Base-by-base conservation (phyloP, 495 filamentous ascomycete genomes). In the Astrothelium subdiscretum region DNA sequence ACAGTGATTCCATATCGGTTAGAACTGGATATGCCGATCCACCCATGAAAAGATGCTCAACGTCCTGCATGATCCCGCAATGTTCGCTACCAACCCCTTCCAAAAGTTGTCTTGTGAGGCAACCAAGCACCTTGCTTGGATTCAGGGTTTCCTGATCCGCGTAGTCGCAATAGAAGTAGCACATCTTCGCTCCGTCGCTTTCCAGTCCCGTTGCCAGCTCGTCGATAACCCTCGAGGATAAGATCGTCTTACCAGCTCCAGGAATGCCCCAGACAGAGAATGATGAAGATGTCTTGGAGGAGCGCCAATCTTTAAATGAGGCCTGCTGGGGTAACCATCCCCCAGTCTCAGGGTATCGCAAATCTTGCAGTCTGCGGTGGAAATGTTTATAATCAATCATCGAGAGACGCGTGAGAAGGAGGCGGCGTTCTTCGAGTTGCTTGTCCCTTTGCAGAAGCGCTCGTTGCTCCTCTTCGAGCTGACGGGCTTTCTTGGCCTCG, bases 191-290 rank as follows among this genome's bases (percentile, higher is more conserved):
- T 8, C 15, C 35, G 35, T 38, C 8, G 35, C 15, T 38, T 38
- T 38, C 15, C 8, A 38, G 15, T 6, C 8, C 35, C 8, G n/a
- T 52, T 35, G 13, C 3, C 15, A 67, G 27, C n/a, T 51, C 38
- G 20, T 69, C 57, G 1, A 63, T 31, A 2, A 66, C 31, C 24
- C 48, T 62, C 13, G 67, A 58, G 2, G 65, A 54, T 15, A 67
- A 54, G 13, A 69, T 51, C 0, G 67, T 67, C 57, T 67, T 69
- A 1, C 67, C 65, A n/a, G 65, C 64, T 2, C 62, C 67, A 1
- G 67, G 67, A 58, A 69, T 69, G 0, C 65, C 65, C 43, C 42
- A 69, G 27, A 52, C 60, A 40, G 20, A 60, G 12, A 61, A 60
- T 29, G 26, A n/a, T 52, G n/a, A 20, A 32, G 12, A 59, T 31